Percentiles rank a stretch among this genome's conserved stretches.
phyloP scores from a whole-genome alignment of 345 rosid genomes.

The Aurinia saxatilis region DNA sequence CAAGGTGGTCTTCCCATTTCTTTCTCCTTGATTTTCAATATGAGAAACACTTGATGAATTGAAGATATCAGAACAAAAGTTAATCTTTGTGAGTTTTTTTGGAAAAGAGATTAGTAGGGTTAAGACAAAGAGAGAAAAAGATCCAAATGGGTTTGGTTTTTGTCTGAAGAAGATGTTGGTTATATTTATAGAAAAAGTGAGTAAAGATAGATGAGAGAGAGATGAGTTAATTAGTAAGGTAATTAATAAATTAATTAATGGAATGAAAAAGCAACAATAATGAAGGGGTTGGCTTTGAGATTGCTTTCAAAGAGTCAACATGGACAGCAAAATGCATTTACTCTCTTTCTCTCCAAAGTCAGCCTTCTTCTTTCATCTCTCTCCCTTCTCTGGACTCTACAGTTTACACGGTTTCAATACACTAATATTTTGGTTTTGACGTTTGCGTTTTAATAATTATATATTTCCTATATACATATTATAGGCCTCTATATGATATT shows the following conservation, averaged over 20 bases:
- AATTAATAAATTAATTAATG: constrained; percentile 11
- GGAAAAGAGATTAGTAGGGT: neutral
- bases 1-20: constrained; percentile 96
- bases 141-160: constrained; percentile 9
- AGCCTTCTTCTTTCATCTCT: constrained; percentile 24
- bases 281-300: constrained; percentile 22
- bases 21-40: neutral
- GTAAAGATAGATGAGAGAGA: constrained; percentile 10
- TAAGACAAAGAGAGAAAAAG: neutral
- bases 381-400: constrained; percentile 8
- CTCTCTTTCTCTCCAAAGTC: constrained; percentile 56
- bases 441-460: neutral
- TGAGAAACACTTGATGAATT: neutral
- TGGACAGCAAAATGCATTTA: constrained; percentile 59
- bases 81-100: neutral
- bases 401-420: constrained; percentile 19
- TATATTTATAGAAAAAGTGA: constrained; percentile 29
- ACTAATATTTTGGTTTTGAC: constrained; percentile 1
- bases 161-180: constrained; percentile 28
- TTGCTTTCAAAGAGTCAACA: constrained; percentile 55
- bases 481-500: no score
- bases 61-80: neutral
- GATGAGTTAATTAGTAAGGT: constrained; percentile 14
- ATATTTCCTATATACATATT: no score
- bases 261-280: constrained; percentile 32